phyloP scores from a whole-genome alignment of 495 filamentous ascomycete genomes.

The Aspergillus kassunensis region DNA sequence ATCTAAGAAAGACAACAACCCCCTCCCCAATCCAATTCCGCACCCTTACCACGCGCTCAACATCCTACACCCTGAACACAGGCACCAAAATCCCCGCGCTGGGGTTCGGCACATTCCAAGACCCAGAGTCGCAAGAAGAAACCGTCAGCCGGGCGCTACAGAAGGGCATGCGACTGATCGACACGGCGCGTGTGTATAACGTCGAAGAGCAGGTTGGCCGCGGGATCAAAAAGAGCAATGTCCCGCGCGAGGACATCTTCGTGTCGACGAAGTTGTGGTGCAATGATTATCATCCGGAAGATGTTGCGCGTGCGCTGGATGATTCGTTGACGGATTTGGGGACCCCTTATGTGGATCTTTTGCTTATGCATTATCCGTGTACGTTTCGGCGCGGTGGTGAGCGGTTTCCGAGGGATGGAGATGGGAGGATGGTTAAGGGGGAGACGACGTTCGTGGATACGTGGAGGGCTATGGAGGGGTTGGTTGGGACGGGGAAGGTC shows the following conservation, averaged over 20 bases:
- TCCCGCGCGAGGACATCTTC: conserved; percentile 49
- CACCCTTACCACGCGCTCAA: too few species aligned
- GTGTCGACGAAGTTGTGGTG: conserved; percentile 67
- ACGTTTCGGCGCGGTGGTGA: conserved; percentile 37
- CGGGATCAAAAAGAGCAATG: conserved; percentile 12
- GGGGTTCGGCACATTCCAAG: conserved; percentile 43
- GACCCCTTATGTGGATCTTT: conserved; percentile 63
- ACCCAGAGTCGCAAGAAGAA: conserved; percentile 36
- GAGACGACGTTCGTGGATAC: conserved; percentile 36
- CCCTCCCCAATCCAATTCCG: too few species aligned
- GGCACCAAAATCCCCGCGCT: conserved; percentile 40
- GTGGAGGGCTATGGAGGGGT: conserved; percentile 60
- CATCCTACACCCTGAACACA: conserved; percentile 31
- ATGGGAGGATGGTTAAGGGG: conserved; percentile 36
- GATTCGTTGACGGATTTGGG: conserved; percentile 57
- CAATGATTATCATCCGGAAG: conserved; percentile 56
- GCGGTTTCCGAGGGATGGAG: conserved; percentile 30
- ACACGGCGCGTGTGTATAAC: conserved; percentile 41
- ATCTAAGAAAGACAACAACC: too few species aligned
- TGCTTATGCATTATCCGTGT: conserved; percentile 62
- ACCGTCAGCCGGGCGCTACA: conserved; percentile 39
- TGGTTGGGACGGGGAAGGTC: conserved; percentile 49
- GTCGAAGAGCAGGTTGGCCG: conserved; percentile 11
- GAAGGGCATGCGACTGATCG: conserved; percentile 54
- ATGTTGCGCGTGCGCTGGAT: conserved; percentile 52